These are phyloP conservation scores for Voacanga thouarsii DNA, from an alignment of 257 asterid species.

Conservation along the genomic window DNA sequence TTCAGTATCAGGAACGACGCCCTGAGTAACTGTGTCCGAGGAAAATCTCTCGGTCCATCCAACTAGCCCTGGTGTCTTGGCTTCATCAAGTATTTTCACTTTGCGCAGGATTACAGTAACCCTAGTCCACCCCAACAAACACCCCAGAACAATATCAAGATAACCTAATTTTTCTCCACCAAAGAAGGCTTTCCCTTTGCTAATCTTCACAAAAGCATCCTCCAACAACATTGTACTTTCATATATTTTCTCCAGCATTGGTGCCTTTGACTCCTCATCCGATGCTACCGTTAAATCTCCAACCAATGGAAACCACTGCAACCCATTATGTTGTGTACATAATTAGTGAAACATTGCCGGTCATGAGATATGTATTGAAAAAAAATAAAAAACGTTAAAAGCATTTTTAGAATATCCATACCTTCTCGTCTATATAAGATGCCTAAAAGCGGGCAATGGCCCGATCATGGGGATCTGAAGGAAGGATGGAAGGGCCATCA, in stretches of 20 bases:
- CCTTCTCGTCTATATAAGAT: slow-evolving; percentile 35
- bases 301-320: slow-evolving; percentile 35
- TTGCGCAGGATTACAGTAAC: slow-evolving; percentile 23
- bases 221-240: slow-evolving; percentile 33
- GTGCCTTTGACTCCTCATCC: slow-evolving; percentile 20
- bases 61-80: slow-evolving; percentile 32
- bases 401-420: not conserved
- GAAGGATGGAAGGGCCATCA: slow-evolving; percentile 23
- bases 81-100: slow-evolving; percentile 27
- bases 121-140: slow-evolving; percentile 35
- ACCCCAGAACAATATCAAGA: slow-evolving; percentile 46
- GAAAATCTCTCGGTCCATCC: slow-evolving; percentile 33
- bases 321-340: not conserved
- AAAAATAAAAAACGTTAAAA: too few relatives aligned
- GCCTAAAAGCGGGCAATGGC: slow-evolving; percentile 40
- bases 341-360: slow-evolving; percentile 19
- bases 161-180: slow-evolving; percentile 49
- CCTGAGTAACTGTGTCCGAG: slow-evolving; percentile 24
- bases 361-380: too few relatives aligned
- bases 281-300: slow-evolving; percentile 15
- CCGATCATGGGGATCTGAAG: slow-evolving; percentile 37
- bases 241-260: slow-evolving; percentile 9
- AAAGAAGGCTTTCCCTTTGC: slow-evolving; percentile 40
- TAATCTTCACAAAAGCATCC: slow-evolving; percentile 29
- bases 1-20: slow-evolving; percentile 24